phyloP scores from a whole-genome alignment of 306 rosid species.

The Hippophae rhamnoides region DNA sequence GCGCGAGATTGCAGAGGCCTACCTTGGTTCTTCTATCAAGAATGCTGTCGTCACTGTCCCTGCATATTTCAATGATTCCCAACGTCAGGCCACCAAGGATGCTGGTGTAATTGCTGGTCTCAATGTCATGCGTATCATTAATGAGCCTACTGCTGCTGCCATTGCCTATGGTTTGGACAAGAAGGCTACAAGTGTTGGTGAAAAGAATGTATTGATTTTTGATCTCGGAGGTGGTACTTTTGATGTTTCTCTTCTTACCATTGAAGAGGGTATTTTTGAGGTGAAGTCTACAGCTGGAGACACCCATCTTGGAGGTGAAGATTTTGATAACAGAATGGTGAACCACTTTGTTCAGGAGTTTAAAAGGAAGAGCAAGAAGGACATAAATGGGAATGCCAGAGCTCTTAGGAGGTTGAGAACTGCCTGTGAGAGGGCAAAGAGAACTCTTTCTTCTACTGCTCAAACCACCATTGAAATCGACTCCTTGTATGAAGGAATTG shows the following conservation, averaged over 20 bases:
- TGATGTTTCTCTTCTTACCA: conserved; percentile 1
- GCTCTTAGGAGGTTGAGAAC: conserved; percentile 1
- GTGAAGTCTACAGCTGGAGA: conserved; percentile 1
- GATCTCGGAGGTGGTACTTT: neutral
- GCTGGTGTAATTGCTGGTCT: too few relatives aligned
- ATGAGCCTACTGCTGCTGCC: neutral
- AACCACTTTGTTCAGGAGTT: too few relatives aligned
- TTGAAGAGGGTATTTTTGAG: neutral
- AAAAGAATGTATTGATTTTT: neutral
- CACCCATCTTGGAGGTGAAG: neutral
- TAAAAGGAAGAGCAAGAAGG: neutral
- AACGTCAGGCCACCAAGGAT: too few relatives aligned
- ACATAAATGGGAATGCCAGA: neutral
- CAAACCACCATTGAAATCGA: conserved; percentile 1
- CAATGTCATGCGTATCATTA: too few relatives aligned
- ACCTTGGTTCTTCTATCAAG: neutral
- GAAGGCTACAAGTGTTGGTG: neutral
- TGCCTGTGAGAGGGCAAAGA: conserved; percentile 1
- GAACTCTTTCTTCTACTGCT: neutral
- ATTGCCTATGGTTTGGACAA: conserved; percentile 1
- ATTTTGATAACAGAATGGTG: neutral
- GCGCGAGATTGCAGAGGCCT: neutral
- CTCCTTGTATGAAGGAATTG: neutral
- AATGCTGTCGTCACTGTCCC: neutral
- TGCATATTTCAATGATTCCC: neutral